A percentile compares a stretch with the other conserved stretches of the same genome.
Evolutionary conservation across 108 stramenopile genomes (phyloP).

Genomic region (Pseudonitzschia multiseries): DNA sequence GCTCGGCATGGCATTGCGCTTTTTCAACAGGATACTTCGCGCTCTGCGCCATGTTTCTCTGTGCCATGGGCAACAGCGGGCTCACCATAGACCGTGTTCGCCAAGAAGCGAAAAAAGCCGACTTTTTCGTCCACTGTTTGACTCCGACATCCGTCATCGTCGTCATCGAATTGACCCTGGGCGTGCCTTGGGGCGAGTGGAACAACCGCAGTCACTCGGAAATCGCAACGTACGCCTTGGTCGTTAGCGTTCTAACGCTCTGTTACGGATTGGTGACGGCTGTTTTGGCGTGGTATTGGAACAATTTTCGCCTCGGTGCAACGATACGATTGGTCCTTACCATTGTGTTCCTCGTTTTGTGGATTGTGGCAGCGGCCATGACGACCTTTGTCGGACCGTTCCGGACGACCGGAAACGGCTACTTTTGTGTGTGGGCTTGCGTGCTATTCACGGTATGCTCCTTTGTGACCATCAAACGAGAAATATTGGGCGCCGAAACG

Average conservation of each 20-base stretch:
- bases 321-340: background rate
- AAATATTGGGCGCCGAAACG: background rate
- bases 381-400: conserved; percentile 5
- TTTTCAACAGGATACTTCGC: conserved; percentile 1
- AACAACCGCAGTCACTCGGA: no score
- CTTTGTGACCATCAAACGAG: background rate
- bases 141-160: background rate
- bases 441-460: background rate
- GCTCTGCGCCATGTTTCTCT: conserved; percentile 6
- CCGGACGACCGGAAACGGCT: background rate
- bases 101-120: background rate
- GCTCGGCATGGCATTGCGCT: background rate
- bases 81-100: background rate
- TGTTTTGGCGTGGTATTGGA: no score
- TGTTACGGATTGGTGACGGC: background rate
- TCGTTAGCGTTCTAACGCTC: background rate
- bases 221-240: background rate
- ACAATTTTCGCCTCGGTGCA: background rate
- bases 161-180: background rate
- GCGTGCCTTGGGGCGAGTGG: background rate
- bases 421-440: conserved; percentile 4
- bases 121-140: background rate
- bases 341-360: background rate
- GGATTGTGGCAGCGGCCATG: conserved; percentile 2
- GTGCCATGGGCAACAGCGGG: background rate